phyloP scores from a whole-genome alignment of 306 rosid genomes.

The Rosa persica region DNA sequence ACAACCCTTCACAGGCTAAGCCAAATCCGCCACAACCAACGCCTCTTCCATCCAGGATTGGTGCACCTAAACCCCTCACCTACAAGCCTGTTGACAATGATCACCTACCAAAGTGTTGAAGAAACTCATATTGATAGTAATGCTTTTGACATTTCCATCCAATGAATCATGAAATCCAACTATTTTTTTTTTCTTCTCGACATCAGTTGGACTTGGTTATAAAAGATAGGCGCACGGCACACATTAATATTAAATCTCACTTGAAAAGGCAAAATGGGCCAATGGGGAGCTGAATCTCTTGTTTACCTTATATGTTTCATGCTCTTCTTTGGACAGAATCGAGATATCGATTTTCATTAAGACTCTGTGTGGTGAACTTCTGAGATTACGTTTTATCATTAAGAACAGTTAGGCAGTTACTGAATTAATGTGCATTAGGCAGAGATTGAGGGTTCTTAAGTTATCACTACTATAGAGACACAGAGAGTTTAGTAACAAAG shows the following conservation, averaged over 20 bases:
- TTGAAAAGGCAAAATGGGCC: neutral
- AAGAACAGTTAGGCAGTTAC: neutral
- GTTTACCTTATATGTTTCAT: neutral
- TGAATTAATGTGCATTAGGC: neutral
- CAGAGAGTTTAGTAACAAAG: neutral
- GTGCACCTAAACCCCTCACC: neutral
- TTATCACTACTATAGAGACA: neutral
- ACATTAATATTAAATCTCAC: neutral
- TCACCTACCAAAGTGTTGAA: constrained; percentile 1
- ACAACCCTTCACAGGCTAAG: neutral
- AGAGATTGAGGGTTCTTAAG: neutral
- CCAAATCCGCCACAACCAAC: neutral
- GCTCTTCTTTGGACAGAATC: neutral
- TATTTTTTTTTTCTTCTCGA: neutral
- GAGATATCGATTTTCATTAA: neutral
- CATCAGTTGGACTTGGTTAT: neutral
- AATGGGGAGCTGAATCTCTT: neutral
- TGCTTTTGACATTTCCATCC: neutral
- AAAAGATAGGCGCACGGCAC: neutral
- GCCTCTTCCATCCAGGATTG: neutral
- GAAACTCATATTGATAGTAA: neutral
- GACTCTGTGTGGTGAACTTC: neutral
- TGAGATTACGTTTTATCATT: neutral
- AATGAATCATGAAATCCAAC: neutral
- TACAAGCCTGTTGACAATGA: neutral